Evolutionary conservation across 352 stramenopile genomes (phyloP), one percentile per base, ranked within the genome.

Genomic region (Pythium dissimile): DNA sequence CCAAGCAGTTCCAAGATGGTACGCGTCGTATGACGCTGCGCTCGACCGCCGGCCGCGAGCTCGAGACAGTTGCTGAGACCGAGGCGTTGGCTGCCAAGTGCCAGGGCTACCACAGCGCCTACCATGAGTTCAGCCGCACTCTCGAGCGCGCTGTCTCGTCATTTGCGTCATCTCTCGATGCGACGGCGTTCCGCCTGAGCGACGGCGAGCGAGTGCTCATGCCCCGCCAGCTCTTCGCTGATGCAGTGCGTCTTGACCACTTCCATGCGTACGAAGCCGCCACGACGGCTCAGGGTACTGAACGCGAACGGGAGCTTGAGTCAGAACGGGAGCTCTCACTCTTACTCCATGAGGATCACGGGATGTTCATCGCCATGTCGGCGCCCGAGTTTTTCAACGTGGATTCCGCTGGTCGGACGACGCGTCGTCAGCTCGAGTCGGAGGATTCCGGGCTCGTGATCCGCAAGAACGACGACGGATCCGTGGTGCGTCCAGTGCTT

Each of bases 221-320:
- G 13, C 53, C 64, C 24, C 69, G 66, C 15, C 66, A 80, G 50
- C 48, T 89, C 7, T 44, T 87, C 23, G 59, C 52, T 1, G 71
- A 86, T 6, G 73, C 76, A 6, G 66, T 74, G 23, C 68, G 69
- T 18, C 58, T 89, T 4, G 77, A 89, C 28, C 76, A 89, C 54
- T 87, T 89, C 53, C 79, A 89, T 48, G 65, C 76, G 21, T 89
- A 89, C 54, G 63, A 86, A 35, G 69, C 72, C 24, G 28, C 45
- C 18, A 27, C 48, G 5, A 26, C 41, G 8, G 16, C 41, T n/a
- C 41, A 41, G 1, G 12, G 8, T 13, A 41, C 32, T 16, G 50
- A 53, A n/a, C n/a, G n/a, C n/a, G n/a, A n/a, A n/a, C n/a, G n/a
- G n/a, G n/a, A n/a, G 6, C 31, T 35, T 27, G 56, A 39, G 20